Conservation (phyloP, 1,139 yeast species). For the Kluyveromyces sp. region DNA sequence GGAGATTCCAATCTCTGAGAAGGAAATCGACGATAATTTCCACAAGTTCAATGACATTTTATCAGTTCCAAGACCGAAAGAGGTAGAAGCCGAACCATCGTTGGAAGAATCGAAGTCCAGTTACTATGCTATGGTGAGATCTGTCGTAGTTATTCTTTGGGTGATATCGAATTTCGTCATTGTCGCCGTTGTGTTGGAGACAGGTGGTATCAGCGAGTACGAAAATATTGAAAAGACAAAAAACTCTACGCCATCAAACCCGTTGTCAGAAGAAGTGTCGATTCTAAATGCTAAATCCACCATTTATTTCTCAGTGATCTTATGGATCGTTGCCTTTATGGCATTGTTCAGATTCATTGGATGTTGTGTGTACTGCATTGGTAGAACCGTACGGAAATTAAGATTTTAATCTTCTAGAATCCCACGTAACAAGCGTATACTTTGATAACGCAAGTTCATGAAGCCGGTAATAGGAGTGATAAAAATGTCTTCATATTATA, state of each 20-base stretch:
- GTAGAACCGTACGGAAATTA: slow-evolving; percentile 32
- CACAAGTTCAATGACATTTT: slow-evolving; percentile 59
- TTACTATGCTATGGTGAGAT: slow-evolving; percentile 67
- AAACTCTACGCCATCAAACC: slow-evolving; percentile 23
- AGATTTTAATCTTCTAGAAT: slow-evolving; percentile 8
- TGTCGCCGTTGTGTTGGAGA: slow-evolving; percentile 60
- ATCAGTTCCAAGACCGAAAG: slow-evolving; percentile 39
- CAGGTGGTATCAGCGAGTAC: slow-evolving; percentile 46
- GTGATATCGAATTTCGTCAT: slow-evolving; percentile 66
- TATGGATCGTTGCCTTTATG: slow-evolving; percentile 78
- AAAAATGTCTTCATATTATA: not conserved
- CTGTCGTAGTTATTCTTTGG: slow-evolving; percentile 77
- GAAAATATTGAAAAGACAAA: slow-evolving; percentile 25
- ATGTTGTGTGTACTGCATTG: slow-evolving; percentile 50
- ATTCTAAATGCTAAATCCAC: slow-evolving; percentile 37
- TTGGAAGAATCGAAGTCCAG: slow-evolving; percentile 56
- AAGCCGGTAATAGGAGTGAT: too few relatives aligned
- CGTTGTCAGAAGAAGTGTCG: slow-evolving; percentile 24
- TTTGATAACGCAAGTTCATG: too few relatives aligned
- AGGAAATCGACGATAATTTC: slow-evolving; percentile 55
- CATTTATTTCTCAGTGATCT: slow-evolving; percentile 60
- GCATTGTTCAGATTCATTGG: slow-evolving; percentile 71
- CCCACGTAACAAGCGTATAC: too few relatives aligned
- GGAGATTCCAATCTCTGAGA: slow-evolving; percentile 59
- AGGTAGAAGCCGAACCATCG: slow-evolving; percentile 37